These are phyloP conservation scores for Effrenium voratum DNA, from an alignment of 73 alveolate genomes.

Conservation along the genomic window DNA sequence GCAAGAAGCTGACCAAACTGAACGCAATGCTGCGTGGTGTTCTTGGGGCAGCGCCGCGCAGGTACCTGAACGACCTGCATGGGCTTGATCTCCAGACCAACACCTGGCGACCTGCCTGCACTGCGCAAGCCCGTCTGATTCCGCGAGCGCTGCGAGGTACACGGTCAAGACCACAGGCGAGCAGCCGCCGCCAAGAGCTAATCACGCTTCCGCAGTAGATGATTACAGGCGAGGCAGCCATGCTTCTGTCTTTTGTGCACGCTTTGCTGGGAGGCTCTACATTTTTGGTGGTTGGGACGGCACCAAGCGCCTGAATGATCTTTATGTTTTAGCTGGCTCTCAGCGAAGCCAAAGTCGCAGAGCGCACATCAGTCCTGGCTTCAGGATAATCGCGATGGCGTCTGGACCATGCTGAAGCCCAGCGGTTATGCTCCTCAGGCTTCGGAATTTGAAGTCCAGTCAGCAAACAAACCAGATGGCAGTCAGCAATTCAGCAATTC, in stretches of 20 bases:
- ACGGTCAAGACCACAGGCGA: constrained; percentile 95
- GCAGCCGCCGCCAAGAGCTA: constrained; percentile 97
- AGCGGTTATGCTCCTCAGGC: constrained; percentile 73
- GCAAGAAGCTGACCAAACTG: not conserved
- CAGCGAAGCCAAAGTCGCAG: not conserved
- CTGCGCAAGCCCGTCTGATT: not conserved
- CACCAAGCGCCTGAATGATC: constrained; percentile 96
- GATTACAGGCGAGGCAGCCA: constrained; percentile 38
- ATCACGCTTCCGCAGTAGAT: constrained; percentile 96
- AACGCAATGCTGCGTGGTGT: not conserved
- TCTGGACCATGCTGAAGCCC: constrained; percentile 86
- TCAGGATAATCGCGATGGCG: not conserved
- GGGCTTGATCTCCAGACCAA: constrained; percentile 28
- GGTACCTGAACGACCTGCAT: constrained; percentile 27
- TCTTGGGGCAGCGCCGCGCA: not conserved
- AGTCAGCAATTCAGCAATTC: not conserved
- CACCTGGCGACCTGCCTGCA: not conserved
- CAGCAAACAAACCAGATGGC: no score
- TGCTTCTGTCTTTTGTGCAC: not conserved
- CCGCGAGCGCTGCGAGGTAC: constrained; percentile 40
- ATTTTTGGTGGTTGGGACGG: constrained; percentile 98
- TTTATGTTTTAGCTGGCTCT: constrained; percentile 69
- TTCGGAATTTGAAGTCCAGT: not conserved
- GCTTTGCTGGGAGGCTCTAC: constrained; percentile 67
- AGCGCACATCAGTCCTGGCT: not conserved